Conservation (phyloP, 345 rosid genomes). For the Gossypium rotundifolium region DNA sequence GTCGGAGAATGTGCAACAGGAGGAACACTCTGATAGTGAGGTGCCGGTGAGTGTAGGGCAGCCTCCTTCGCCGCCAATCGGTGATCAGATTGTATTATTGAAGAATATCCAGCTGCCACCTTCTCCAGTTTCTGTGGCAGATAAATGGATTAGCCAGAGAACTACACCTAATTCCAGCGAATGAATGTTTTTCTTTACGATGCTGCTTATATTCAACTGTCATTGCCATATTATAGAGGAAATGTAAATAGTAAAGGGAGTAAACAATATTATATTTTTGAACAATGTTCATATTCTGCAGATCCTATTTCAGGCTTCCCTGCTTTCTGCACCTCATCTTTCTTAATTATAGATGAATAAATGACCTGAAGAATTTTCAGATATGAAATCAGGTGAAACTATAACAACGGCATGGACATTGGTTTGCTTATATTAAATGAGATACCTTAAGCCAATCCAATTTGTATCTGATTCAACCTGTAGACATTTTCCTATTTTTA, state of each 20-base stretch:
- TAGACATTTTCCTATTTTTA: too few species aligned
- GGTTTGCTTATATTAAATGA: too few species aligned
- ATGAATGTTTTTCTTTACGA: conserved; percentile 3
- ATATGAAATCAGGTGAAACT: not conserved
- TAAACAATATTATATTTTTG: not conserved
- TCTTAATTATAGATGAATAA: not conserved
- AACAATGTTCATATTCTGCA: not conserved
- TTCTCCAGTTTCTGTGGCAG: conserved; percentile 58
- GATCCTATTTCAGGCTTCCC: not conserved
- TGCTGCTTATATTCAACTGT: not conserved
- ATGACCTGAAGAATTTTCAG: not conserved
- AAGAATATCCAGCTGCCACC: conserved; percentile 22
- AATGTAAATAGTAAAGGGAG: conserved; percentile 18
- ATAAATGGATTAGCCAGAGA: conserved; percentile 40
- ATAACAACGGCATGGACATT: too few species aligned
- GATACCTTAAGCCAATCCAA: too few species aligned
- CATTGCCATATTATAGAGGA: conserved; percentile 1
- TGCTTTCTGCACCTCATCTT: not conserved
- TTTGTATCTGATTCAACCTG: too few species aligned
- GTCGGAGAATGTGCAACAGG: conserved; percentile 6
- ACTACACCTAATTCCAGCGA: conserved; percentile 38
- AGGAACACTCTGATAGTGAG: not conserved
- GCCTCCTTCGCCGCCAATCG: conserved; percentile 36
- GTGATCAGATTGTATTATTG: conserved; percentile 30
- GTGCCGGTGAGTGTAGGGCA: conserved; percentile 8